Base-by-base conservation (phyloP, 1,284 basidiomycete species). In the Tilletia caries region DNA sequence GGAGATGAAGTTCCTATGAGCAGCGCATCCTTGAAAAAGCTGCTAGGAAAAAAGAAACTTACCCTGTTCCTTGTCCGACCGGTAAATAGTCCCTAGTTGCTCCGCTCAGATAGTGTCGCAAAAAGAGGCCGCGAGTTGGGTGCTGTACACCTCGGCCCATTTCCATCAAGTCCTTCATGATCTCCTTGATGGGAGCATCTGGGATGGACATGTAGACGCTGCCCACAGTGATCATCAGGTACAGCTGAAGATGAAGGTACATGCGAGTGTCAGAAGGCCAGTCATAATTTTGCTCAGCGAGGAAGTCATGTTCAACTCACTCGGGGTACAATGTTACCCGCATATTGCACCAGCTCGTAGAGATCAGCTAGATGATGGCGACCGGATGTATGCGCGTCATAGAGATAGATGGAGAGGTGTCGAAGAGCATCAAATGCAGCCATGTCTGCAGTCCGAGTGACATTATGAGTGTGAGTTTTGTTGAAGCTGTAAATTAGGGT, bases 121-220 rank as follows among this genome's bases (percentile, higher is more conserved):
- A 71, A 70, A 83, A 83, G 65, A 83, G 75, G 67, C 81, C 81
- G 33, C 80, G 76, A 2, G 80, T 83, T 1, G 81, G 81, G 68
- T 83, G 80, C 75, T 83, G 81, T 10, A 83, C 80, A 65, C 81
- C 81, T 25, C 81, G 75, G 54, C 78, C 72, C 81, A 83, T 83
- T 69, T 83, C 81, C 77, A 82, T 82, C 68, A 83, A 71, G 68
- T 83, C 81, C 70, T 79, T 79, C 80, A 83, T 82, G 73, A 83
- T 82, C 68, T 83, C 81, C 72, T 81, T 80, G 73, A 83, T 77
- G 23, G 81, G 81, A 52, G 81, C 81, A 64, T 82, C 81, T 64
- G 80, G 79, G 66, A 83, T 78, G 10, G 80, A 82, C 80, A 83
- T 82, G 75, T 83, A 83, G 23, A 83, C 81, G 70, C 76, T 75